Base-by-base conservation (phyloP, 768 basidiomycete species). In the Baorangia bicolor region DNA sequence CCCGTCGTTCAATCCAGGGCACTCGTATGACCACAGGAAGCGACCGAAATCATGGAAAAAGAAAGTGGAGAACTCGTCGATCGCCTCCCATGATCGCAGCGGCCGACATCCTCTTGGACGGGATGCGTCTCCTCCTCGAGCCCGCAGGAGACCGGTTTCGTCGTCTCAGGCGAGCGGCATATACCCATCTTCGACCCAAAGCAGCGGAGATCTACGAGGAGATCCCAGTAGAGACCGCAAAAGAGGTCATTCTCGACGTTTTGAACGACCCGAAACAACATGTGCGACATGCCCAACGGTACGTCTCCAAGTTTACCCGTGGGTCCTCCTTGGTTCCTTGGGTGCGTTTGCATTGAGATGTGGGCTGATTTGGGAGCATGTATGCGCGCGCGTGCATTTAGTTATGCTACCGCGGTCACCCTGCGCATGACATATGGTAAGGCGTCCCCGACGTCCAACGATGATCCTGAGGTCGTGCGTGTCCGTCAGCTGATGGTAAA, bases 11-110 rank as follows among this genome's bases (percentile, higher is more conserved):
- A 23, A 21, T 13, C 31, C 14, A 31, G 28, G 5, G 7, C 1
- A 18, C 34, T 20, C 14, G 34, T 12, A 77, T 77, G 0, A 71
- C 78, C 76, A 78, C 72, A 84, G 65, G 78, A 78, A 4, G 82
- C 82, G 0, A 71, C 79, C 0, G 81, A 85, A 5, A 78, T 85
- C 52, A 80, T 85, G 81, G 84, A 85, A 64, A 80, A 81, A 43
- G 79, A 83, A 60, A 82, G 84, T 0, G 78, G 76, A 0, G 60
- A 71, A 0, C 69, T 80, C 14, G 76, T 74, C 0, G 83, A 86
- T 58, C 69, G 84, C 33, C 83, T 12, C 61, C 62, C 2, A 70
- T 68, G 20, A 79, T 84, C 42, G 74, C 84, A 0, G 83, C 76
- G 0, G 78, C 79, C 2, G 82, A 84, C 41, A 81, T 81, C 0